These are phyloP conservation scores for Globisporangium ultimum DNA, from an alignment of 352 stramenopile genomes.

Conservation along the genomic window DNA sequence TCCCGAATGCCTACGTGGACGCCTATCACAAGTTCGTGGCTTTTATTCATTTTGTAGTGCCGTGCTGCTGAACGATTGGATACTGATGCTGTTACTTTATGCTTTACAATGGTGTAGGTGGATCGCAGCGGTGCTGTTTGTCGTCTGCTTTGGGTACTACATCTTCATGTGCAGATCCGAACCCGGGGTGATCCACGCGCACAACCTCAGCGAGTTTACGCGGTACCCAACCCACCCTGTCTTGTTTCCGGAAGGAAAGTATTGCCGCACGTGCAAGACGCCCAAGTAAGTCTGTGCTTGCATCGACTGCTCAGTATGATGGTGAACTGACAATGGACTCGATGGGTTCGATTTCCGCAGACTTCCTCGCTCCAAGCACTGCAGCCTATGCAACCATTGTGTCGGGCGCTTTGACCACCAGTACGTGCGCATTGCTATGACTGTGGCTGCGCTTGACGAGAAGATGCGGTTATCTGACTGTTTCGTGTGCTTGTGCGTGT, in stretches of 20 bases:
- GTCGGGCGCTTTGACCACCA: slow-evolving; percentile 89
- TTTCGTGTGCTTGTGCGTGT: neutral
- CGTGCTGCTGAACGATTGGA: neutral
- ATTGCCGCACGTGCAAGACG: slow-evolving; percentile 86
- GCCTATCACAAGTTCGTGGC: slow-evolving; percentile 58
- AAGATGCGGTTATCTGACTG: neutral
- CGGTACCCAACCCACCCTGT: slow-evolving; percentile 77
- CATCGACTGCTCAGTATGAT: neutral
- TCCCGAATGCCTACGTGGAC: slow-evolving; percentile 63
- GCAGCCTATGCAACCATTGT: slow-evolving; percentile 84
- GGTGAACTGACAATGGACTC: too few relatives aligned
- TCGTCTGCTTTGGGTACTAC: slow-evolving; percentile 59
- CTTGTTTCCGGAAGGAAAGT: slow-evolving; percentile 76
- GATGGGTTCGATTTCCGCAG: slow-evolving; percentile 19
- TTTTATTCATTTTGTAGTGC: neutral
- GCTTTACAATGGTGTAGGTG: slow-evolving; percentile 19
- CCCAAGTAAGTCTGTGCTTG: slow-evolving; percentile 50
- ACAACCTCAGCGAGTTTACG: slow-evolving; percentile 47
- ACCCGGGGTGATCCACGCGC: slow-evolving; percentile 64
- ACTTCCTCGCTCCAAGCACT: slow-evolving; percentile 88
- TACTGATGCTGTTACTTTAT: neutral
- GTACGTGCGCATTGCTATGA: slow-evolving; percentile 35
- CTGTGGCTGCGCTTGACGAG: neutral
- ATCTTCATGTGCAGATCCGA: slow-evolving; percentile 62
- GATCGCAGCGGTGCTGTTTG: slow-evolving; percentile 47